Base-by-base conservation (phyloP, 2,329 filamentous ascomycete genomes). In the Ophidiomyces ophidiicola region DNA sequence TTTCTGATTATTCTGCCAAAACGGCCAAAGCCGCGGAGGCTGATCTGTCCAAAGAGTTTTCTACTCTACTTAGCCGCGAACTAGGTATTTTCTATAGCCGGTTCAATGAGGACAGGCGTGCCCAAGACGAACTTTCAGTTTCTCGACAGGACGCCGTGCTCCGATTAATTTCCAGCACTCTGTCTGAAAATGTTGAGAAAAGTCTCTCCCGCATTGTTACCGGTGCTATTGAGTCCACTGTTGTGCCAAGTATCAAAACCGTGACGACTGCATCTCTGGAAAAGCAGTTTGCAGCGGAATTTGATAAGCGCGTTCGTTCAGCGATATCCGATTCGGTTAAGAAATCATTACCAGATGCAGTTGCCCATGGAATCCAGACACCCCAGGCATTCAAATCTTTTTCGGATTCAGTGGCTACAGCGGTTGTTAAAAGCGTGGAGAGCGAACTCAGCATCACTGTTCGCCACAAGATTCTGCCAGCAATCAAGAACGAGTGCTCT, bases 191-290 rank as follows among this genome's bases (percentile, higher is more conserved):
- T 41, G 74, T 83, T 17, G 78, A 84, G 58, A 78, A 81, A 51
- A 82, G 83, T 15, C 70, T 94, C 25, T 70, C 77, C 44, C 78
- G 76, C 44, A 82, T 93, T 49, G 78, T 94, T 36, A 74, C 76
- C 32, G 71, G 77, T 33, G 81, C 82, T 57, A 83, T 94, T 48
- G 74, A 83, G 45, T 71, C 77, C 40, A 71, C 77, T 10, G 75
- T 94, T 31, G 67, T 94, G 37, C 88, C 90, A 7, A 69, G 78
- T 21, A 66, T 96, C 41, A 72, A 77, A 28, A 71, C 78, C 36
- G 69, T 78, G 29, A 76, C 82, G 10, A 70, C 74, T 31, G 73
- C 76, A 45, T 72, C 79, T 3, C 69, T 94, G 19, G 73, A 80
- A 39, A 78, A 81, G 45, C 77, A 83, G 54, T 68, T 96, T 17